Base-by-base conservation (phyloP, 306 rosid genomes). In the Pyrus bretschneideri region DNA sequence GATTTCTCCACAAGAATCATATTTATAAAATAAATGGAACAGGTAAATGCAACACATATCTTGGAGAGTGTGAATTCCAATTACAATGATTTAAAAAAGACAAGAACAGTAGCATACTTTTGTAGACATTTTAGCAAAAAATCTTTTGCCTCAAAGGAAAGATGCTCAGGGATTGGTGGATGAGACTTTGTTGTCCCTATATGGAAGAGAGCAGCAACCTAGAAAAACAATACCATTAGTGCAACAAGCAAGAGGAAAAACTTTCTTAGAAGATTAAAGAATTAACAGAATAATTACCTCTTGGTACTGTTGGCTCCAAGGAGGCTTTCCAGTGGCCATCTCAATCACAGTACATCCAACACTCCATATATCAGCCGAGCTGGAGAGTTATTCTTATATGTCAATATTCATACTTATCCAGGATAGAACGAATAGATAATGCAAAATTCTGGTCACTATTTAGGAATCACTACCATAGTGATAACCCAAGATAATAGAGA, bases 301-400 rank as follows among this genome's bases (percentile, higher is more conserved):
- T 85, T 91, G 91, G 82, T 89, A 96, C 84, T 96, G 98, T 83
- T 96, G 97, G 73, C 98, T 96, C 99, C 99, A 96, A 49, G 99
- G 99, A 85, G 99, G 99, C 80, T 96, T 93, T 83, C 98, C 99
- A 1, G 99, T 93, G 83, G 98, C 97, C 99, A 96, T 96, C 88
- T 96, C 99, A 80, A 96, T 96, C 71, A 96, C 96, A 35, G 99
- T 96, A 81, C 99, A 96, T 33, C 98, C 99, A 79, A 96, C 99
- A 4, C 99, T 93, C 99, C 99, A 96, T 85, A 96, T 96, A 82
- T 96, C 99, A 76, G 99, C 99, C 85, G 99, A 93, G 83, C 99
- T 96, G 78, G 80, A 84, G 64, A 78, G 72, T 66, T 75, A 67
- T 78, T 67, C 76, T 22, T 54, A 60, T 60, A 57, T 67, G 81